Base-by-base conservation (phyloP, 1,284 basidiomycete genomes). In the Ceratobasidium sp. region DNA sequence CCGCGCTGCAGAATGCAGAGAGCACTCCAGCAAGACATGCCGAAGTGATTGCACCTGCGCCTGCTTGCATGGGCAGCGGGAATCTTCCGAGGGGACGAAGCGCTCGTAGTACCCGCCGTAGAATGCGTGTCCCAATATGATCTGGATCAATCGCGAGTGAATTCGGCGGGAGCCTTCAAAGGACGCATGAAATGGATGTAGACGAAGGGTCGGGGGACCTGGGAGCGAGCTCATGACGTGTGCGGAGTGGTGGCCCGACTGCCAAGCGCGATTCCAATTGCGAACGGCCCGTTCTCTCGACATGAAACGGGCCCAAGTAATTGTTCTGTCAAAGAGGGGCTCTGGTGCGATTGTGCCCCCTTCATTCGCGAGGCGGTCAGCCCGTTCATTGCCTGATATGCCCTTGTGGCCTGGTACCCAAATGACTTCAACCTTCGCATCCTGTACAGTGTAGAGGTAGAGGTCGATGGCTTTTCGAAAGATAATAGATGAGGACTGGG, bases 401-500 rank as follows among this genome's bases (percentile, higher is more conserved):
- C 66, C 78, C 2, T n/a, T 33, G 68, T 82, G 81, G 4, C 81
- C 81, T 17, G 79, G 78, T 13, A 80, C 76, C 81, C 81, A 82
- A 20, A 58, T 42, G n/a, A 81, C 49, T 3, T 76, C 54, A 7
- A 66, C 64, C 42, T 31, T 66, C 20, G 45, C 28, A 26, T 23
- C 28, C 17, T 39, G 64, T n/a, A 28, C 42, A 10, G 7, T 66
- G 42, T 3, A 1, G 20, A 66, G 64, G 28, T 49, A 49, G 11
- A 49, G 42, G 39, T 66, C 64, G 23, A 66, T 26, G 11, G 64
- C 64, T 20, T 66, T 66, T 4, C 45, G 39, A 37, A 66, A 66
- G 6, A 49, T 37, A 20, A 66, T 23, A 10, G 64, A 66, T 17
- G 64, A 39, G 45, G 26, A 5, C 33, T 66, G 64, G 13, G 64